Percentiles rank a stretch among this genome's conserved stretches.
These are phyloP conservation scores for Pseudisothecium myosuroides DNA, from an alignment of 225 moss, liverwort and hornwort species.

Conservation along the genomic window DNA sequence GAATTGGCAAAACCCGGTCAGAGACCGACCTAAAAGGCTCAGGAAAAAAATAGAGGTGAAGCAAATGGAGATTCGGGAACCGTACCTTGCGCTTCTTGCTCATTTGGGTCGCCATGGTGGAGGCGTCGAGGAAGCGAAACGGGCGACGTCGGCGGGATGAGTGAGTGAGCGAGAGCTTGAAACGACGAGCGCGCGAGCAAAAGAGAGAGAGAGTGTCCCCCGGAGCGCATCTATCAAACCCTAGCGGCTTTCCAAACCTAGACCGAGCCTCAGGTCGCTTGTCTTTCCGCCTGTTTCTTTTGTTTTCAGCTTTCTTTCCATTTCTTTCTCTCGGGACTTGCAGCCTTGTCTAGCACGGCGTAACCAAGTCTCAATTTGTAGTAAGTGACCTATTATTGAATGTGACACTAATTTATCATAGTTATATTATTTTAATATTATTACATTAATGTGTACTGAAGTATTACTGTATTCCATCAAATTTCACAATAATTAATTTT, in stretches of 20 bases:
- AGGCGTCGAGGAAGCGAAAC: not conserved
- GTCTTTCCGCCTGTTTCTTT: not conserved
- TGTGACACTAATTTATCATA: not conserved
- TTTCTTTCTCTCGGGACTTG: not conserved
- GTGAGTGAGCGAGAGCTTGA: not conserved
- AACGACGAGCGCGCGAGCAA: not conserved
- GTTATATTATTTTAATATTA: not conserved
- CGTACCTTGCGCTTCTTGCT: conserved; percentile 61
- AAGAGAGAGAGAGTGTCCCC: not conserved
- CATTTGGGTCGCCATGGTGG: conserved; percentile 52
- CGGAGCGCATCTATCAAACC: not conserved
- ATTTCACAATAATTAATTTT: fast-evolving
- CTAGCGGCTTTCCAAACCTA: conserved; percentile 5
- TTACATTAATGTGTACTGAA: fast-evolving
- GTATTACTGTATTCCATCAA: fast-evolving
- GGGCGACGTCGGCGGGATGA: not conserved
- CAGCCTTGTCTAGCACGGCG: not conserved
- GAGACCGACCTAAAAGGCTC: not conserved
- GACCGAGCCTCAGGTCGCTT: not conserved
- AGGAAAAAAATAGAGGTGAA: too few species aligned
- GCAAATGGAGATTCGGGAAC: too few species aligned
- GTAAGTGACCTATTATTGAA: not conserved
- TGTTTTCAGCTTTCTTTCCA: not conserved
- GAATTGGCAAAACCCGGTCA: not conserved
- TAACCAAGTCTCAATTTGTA: not conserved